Evolutionary conservation across 768 basidiomycete species (phyloP), one percentile per base, ranked within the genome.

Genomic region (Gelatoporia subvermispora): DNA sequence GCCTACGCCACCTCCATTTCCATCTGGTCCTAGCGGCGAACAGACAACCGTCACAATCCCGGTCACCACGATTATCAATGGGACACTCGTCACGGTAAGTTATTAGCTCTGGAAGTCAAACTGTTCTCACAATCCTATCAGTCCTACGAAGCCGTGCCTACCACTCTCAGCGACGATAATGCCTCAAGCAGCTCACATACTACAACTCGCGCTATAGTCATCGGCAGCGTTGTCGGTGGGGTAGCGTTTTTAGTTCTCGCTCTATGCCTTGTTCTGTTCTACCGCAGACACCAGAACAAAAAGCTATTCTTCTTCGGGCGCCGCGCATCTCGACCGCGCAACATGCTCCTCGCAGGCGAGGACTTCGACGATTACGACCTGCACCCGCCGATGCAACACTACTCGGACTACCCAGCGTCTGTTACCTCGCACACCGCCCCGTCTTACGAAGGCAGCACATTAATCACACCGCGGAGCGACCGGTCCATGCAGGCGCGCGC

Each of bases 201-300:
- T 24, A 50, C 51, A 5, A 53, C 51, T 4, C 54, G 55, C 18
- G 59, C 55, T 43, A 62, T 67, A 18, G 62, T 69, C 39, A 62
- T 56, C 3, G 68, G 68, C 37, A 61, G 61, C 24, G 53, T 60
- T 20, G 60, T 58, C 28, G 66, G 61, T 22, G 67, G 65, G 1
- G 54, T 49, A 4, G 60, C 56, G 2, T 44, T 66, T 31, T 35
- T 61, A 25, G 34, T 58, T 34, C 53, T 68, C 34, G 24, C 66
- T n/a, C 41, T 60, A 34, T 56, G 59, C 18, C 47, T 67, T 9
- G 49, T 64, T 23, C 51, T 62, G 49, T 68, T 65, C 59, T 62
- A 64, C 36, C 60, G 60, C 18, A 58, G 63, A 3, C 60, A 63
- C 39, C 55, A 62, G 48, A 45, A 48, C 44, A 57, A 59, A 48